These are phyloP conservation scores for Kuraishia borneana DNA, from an alignment of 805 yeast genomes.

Conservation along the genomic window DNA sequence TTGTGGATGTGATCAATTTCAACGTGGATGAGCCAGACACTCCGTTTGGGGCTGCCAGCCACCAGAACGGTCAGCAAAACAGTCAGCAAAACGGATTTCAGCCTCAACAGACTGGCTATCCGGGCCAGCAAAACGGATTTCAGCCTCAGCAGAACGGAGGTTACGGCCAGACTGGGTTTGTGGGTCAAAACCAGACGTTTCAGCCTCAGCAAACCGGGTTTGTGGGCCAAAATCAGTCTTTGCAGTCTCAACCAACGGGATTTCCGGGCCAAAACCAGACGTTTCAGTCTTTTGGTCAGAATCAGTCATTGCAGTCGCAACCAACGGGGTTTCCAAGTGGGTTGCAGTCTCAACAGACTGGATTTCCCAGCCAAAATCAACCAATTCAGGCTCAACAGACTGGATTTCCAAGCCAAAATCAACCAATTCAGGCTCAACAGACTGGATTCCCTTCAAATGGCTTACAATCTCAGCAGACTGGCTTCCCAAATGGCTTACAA, in stretches of 20 bases:
- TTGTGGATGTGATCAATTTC: slow-evolving; percentile 82
- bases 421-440: slow-evolving; percentile 14
- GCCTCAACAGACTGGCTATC: slow-evolving; percentile 11
- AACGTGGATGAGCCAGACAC: slow-evolving; percentile 40
- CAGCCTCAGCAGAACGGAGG: slow-evolving; percentile 21
- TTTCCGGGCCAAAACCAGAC: slow-evolving; percentile 2
- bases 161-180: too few relatives aligned
- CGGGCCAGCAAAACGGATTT: slow-evolving; percentile 5
- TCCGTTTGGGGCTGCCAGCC: background rate
- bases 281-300: slow-evolving; percentile 19
- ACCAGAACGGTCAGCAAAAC: slow-evolving; percentile 1
- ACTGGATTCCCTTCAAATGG: background rate
- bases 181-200: too few relatives aligned
- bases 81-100: slow-evolving; percentile 7
- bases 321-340: too few relatives aligned
- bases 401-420: too few relatives aligned
- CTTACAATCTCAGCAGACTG: slow-evolving; percentile 19
- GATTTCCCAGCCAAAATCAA: too few relatives aligned
- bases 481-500: slow-evolving; percentile 10
- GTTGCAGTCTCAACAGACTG: slow-evolving; percentile 20
- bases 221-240: background rate
- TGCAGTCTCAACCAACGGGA: slow-evolving; percentile 19
- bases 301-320: too few relatives aligned
- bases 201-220: slow-evolving; percentile 20
- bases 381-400: slow-evolving; percentile 19